Conservation (phyloP, 1,139 yeast genomes). For the Nakaseomyces glabratus region DNA sequence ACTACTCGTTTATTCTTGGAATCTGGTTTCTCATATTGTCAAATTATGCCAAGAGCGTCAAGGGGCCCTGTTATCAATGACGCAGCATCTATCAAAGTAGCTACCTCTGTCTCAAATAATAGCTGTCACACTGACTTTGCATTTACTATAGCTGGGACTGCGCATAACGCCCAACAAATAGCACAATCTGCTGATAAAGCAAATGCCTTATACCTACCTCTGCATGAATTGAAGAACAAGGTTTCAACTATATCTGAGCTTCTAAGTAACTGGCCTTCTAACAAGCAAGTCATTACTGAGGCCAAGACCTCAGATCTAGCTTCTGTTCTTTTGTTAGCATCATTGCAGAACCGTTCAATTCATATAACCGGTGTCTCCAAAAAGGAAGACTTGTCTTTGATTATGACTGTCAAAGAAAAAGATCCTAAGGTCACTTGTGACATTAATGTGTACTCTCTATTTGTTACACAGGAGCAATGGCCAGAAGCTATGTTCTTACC, state of each 20-base stretch:
- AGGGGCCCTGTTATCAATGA: constrained; percentile 59
- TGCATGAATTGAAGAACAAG: constrained; percentile 60
- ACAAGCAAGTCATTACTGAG: constrained; percentile 83
- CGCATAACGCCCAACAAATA: constrained; percentile 53
- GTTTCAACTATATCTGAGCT: constrained; percentile 73
- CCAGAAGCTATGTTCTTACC: constrained; percentile 70
- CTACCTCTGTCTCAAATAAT: constrained; percentile 47
- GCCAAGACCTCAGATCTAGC: constrained; percentile 90
- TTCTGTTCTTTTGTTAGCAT: constrained; percentile 78
- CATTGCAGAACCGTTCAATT: constrained; percentile 74
- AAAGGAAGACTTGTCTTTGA: constrained; percentile 73
- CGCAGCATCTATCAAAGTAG: constrained; percentile 53
- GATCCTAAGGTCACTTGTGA: constrained; percentile 82
- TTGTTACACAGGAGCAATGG: constrained; percentile 63
- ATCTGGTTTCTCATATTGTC: constrained; percentile 83
- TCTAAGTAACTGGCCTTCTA: constrained; percentile 73
- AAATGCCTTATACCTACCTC: constrained; percentile 74
- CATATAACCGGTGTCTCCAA: constrained; percentile 84
- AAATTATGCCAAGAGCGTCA: constrained; percentile 65
- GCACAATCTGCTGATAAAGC: constrained; percentile 58
- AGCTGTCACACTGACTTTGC: constrained; percentile 76
- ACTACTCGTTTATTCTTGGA: constrained; percentile 65
- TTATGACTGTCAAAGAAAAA: constrained; percentile 78
- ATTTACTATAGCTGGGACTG: constrained; percentile 75
- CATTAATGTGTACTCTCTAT: constrained; percentile 72